Evolutionary conservation across 805 yeast species (phyloP).

Genomic region (Naumovozyma castellii): DNA sequence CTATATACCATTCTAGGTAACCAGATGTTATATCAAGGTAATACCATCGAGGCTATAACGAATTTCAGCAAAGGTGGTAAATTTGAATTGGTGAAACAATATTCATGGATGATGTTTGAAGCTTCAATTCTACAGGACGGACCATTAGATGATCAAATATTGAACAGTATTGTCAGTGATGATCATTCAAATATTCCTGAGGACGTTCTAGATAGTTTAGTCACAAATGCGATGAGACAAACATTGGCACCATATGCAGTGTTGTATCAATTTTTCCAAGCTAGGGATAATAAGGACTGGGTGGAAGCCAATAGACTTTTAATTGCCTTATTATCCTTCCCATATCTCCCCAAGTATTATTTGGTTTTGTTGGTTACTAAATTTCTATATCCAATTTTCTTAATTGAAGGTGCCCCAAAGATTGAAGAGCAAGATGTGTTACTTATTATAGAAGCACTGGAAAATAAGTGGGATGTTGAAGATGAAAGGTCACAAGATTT

Average conservation of each 20-base stretch:
- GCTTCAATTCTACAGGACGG: slow-evolving; percentile 44
- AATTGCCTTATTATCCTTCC: slow-evolving; percentile 19
- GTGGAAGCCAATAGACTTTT: slow-evolving; percentile 16
- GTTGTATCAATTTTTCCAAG: slow-evolving; percentile 40
- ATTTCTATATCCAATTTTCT: slow-evolving; percentile 23
- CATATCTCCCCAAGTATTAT: slow-evolving; percentile 24
- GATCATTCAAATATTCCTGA: slow-evolving; percentile 21
- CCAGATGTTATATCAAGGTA: slow-evolving; percentile 44
- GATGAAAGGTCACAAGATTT: slow-evolving; percentile 15
- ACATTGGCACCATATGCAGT: slow-evolving; percentile 65
- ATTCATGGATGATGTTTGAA: slow-evolving; percentile 55
- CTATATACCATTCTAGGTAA: slow-evolving; percentile 44
- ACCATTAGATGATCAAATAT: slow-evolving; percentile 47
- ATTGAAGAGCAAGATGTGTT: slow-evolving; percentile 17
- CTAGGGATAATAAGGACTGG: slow-evolving; percentile 22
- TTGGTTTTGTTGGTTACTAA: slow-evolving; percentile 19
- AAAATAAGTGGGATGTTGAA: slow-evolving; percentile 15
- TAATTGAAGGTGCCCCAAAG: slow-evolving; percentile 11
- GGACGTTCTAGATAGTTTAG: slow-evolving; percentile 25
- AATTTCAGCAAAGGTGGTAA: slow-evolving; percentile 59
- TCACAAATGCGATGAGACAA: slow-evolving; percentile 54
- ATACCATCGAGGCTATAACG: slow-evolving; percentile 51
- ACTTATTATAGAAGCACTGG: slow-evolving; percentile 18
- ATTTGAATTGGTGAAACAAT: slow-evolving; percentile 38
- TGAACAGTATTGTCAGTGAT: slow-evolving; percentile 40